Conservation (phyloP, 768 basidiomycete genomes). For the Trametes meyenii region DNA sequence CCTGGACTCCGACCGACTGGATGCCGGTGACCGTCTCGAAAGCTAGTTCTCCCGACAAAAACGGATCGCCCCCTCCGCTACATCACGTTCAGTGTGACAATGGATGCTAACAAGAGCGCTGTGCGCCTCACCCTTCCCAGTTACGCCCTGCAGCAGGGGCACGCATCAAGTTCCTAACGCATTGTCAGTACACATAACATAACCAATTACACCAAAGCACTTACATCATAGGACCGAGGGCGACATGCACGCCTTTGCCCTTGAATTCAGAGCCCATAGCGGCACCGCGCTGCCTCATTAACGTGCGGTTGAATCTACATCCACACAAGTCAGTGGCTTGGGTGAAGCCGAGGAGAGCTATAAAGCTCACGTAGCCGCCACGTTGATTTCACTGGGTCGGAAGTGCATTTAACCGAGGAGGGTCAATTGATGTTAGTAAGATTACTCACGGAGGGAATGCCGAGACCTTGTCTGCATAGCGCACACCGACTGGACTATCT, state of each 20-base stretch:
- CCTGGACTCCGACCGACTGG: constrained; percentile 78
- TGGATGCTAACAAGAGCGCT: constrained; percentile 79
- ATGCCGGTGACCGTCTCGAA: constrained; percentile 83
- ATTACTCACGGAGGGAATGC: constrained; percentile 44
- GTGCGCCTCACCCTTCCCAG: constrained; percentile 88
- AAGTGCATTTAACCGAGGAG: not conserved
- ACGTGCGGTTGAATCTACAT: constrained; percentile 68
- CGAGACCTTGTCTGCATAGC: constrained; percentile 43
- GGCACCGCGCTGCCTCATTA: constrained; percentile 75
- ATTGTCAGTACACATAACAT: constrained; percentile 4
- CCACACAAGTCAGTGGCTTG: not conserved
- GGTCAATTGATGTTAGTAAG: not conserved
- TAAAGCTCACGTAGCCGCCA: constrained; percentile 70
- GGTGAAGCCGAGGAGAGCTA: not conserved
- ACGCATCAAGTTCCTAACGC: constrained; percentile 25
- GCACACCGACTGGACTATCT: constrained; percentile 45
- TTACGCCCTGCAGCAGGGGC: constrained; percentile 71
- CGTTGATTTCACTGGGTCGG: constrained; percentile 43
- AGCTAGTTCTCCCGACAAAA: constrained; percentile 71
- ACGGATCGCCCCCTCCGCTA: constrained; percentile 82
- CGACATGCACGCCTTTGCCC: constrained; percentile 82
- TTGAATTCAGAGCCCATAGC: constrained; percentile 83
- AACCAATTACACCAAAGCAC: constrained; percentile 38
- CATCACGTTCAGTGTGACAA: constrained; percentile 71
- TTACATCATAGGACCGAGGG: constrained; percentile 81